Base-by-base conservation (phyloP, 2,329 filamentous ascomycete species). In the Colletotrichum eleusines region DNA sequence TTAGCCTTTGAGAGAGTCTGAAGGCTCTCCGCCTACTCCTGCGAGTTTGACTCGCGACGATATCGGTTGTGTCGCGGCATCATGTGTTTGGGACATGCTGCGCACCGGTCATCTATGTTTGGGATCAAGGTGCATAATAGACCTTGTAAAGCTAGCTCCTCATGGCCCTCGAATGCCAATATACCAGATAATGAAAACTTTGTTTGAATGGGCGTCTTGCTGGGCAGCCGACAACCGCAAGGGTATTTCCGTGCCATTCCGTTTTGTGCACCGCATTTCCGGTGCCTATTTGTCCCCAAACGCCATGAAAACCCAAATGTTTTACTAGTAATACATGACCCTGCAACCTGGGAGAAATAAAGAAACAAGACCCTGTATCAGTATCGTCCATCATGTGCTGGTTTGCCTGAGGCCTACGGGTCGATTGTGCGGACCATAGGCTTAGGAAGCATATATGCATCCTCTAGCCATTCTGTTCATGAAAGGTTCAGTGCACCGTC, bases 161-260 rank as follows among this genome's bases (percentile, higher is more conserved):
- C 42, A 26, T 53, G 9, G 7, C 16, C 46, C 5, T n/a, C 20
- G 18, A 23, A 18, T 51, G n/a, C n/a, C n/a, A n/a, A 42, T 23
- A 40, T 40, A 20, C 18, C 11, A 63, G 63, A 54, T 18, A 66
- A 54, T 18, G 60, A 54, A 42, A 46, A 63, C 23, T 67, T 55
- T 33, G 51, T 71, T 46, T 71, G 53, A 54, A 48, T 50, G 59
- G 59, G 69, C 28, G 59, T 51, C 31, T 55, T 33, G n/a, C 46
- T 46, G 35, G 35, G 33, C 38, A 23, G 26, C 35, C 28, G 58
- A 59, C 46, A 33, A 33, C 44, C 69, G 23, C 65, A 59, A 71
- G 69, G 64, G 69, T 71, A 71, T 71, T 71, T 63, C 69, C 68
- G 53, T 68, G 42, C 58, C 64, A 28, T 66, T 59, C 68, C 68